Evolutionary conservation across 2,329 filamentous ascomycete species (phyloP), one percentile per base, ranked within the genome.

Genomic region (Pestalotiopsis sp.): DNA sequence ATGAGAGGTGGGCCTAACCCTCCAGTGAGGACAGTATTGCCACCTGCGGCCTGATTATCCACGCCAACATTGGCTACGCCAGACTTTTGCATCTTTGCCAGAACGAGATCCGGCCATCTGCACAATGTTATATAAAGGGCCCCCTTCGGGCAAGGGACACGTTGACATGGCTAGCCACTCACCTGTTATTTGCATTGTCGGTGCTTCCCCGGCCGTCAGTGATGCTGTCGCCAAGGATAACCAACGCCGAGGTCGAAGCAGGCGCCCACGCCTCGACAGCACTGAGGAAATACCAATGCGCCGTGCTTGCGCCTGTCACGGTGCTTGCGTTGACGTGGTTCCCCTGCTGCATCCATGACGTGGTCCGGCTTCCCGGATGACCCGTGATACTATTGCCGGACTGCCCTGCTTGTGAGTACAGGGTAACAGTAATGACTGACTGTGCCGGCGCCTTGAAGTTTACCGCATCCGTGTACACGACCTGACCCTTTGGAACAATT

Each of bases 11-110:
- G 90, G 0, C 91, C 90, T 0, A 91, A 82, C 0, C 90, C 87
- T 65, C 90, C 89, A 11, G 80, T 79, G 0, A 92, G 83, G 2
- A 92, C 84, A 0, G 89, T 81, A 77, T 92, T 92, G n/a, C 90
- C 91, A 59, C 90, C 90, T 1, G 90, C 90, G 1, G 90, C 90
- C 78, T 92, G 87, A 79, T 92, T 92, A 71, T 85, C 82, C 13
- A 92, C 79, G 13, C 85, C 84, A 65, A 92, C 83, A 70, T 85
- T 79, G 25, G 79, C 80, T 61, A 86, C 84, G 13, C 77, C 75
- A 61, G 82, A 75, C 72, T 83, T 74, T 74, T 87, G 83, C 81
- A 90, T 79, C 68, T 83, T 82, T 13, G 80, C 79, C 36, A 89
- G 79, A 17, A 91, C 79, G 0, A 88, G 80, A 73, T 90, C 87